Conservation (phyloP, 768 basidiomycete genomes). For the Trametes elegans region DNA sequence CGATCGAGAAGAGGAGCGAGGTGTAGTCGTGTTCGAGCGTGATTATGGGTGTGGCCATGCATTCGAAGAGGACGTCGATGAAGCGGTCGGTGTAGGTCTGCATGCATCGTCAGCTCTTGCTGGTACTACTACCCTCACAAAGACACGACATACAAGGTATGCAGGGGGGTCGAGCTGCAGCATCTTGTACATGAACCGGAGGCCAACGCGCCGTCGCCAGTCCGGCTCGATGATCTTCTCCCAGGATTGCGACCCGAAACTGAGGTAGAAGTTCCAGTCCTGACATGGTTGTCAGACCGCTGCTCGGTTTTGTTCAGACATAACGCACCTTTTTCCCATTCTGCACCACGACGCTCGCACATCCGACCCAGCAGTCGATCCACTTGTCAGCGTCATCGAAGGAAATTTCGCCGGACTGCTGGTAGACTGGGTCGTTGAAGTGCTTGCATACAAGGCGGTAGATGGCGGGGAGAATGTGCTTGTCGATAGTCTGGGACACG, state of each 20-base stretch:
- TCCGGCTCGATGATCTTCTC: constrained; percentile 49
- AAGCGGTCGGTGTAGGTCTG: constrained; percentile 51
- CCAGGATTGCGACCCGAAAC: constrained; percentile 52
- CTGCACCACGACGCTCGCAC: constrained; percentile 58
- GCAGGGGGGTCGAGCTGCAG: constrained; percentile 58
- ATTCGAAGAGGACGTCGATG: constrained; percentile 51
- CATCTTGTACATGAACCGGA: constrained; percentile 58
- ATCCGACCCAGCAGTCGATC: constrained; percentile 75
- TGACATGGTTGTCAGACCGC: constrained; percentile 25
- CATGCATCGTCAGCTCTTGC: not conserved
- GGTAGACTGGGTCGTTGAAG: constrained; percentile 36
- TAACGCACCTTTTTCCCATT: constrained; percentile 42
- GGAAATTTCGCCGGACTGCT: constrained; percentile 17
- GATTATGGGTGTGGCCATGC: constrained; percentile 44
- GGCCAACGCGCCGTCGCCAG: constrained; percentile 55
- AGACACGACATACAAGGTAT: constrained; percentile 47
- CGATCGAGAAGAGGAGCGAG: constrained; percentile 55
- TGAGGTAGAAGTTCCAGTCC: constrained; percentile 64
- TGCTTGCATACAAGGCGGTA: constrained; percentile 53
- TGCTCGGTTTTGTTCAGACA: not conserved
- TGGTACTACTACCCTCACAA: not conserved
- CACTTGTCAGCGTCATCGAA: constrained; percentile 48
- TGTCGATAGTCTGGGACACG: constrained; percentile 45
- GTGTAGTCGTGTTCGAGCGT: constrained; percentile 61
- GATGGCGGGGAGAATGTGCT: constrained; percentile 49